Base-by-base conservation (phyloP, 2,329 filamentous ascomycete genomes). In the Beauveria sp. region DNA sequence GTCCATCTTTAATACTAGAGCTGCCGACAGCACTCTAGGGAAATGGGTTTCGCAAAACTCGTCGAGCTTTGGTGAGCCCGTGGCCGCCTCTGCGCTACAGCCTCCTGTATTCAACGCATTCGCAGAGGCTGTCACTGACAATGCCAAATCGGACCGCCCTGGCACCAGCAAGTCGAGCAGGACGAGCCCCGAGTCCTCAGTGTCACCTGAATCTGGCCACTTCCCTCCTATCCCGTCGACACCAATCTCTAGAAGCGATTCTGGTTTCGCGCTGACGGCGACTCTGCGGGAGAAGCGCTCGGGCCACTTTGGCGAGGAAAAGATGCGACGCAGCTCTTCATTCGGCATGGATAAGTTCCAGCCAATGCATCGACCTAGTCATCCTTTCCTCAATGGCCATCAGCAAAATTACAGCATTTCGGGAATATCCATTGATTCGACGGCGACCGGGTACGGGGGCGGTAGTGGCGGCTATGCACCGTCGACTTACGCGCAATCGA, bases 231-330 rank as follows among this genome's bases (percentile, higher is more conserved):
- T 91, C 74, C 88, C 90, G 3, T 83, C 83, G 3, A 93, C 90
- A 3, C 88, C 90, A 0, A 84, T 90, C n/a, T 96, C 92, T 6
- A 84, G 92, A 18, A 96, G 89, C 69, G 95, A 99, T 71, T 97
- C 93, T 5, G 93, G 91, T 1, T 96, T 95, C 73, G 90, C 91
- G 42, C 79, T 96, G 61, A 88, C 93, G 65, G 86, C 90, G 20
- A 96, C 91, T 5, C 79, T 99, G 62, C 87, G 92, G 38, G 95
- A 98, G 76, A 99, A 98, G 78, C 86, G 93, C 57, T 98, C 95
- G 3, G 93, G 90, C 1, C 91, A 97, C 72, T 96, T 98, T 67
- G 73, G 74, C n/a, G 90, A 95, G 69, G 85, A 88, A 65, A 77
- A 82, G 66, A 89, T 89, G n/a, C 85, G 93, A 63, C 86, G 93